Evolutionary conservation across 495 filamentous ascomycete genomes (phyloP).

Genomic region (Penicillium parvum): DNA sequence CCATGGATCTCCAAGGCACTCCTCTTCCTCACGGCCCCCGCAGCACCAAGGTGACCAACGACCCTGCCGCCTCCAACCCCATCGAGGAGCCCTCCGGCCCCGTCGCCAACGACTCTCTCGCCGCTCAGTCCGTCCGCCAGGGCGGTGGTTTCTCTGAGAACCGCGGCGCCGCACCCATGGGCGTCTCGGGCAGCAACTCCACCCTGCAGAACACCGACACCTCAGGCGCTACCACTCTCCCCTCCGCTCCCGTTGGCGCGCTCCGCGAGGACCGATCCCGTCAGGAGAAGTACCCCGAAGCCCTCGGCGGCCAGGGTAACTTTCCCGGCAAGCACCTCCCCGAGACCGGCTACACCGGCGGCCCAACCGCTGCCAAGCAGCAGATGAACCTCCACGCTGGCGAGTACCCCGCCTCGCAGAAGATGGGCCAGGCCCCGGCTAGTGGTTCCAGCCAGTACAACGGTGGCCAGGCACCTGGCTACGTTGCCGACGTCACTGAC

Average conservation of each 20-base stretch:
- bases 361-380: conserved; percentile 38
- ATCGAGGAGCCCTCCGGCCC: conserved; percentile 52
- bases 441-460: conserved; percentile 29
- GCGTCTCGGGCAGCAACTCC: conserved; percentile 42
- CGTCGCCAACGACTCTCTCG: conserved; percentile 59
- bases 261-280: conserved; percentile 44
- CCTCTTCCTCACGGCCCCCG: conserved; percentile 33
- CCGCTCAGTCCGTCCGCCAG: conserved; percentile 52
- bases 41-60: conserved; percentile 49
- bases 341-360: conserved; percentile 39
- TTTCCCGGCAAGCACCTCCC: conserved; percentile 44
- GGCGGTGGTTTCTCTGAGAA: conserved; percentile 53
- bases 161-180: conserved; percentile 45
- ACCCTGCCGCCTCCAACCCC: conserved; percentile 40
- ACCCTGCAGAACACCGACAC: conserved; percentile 56
- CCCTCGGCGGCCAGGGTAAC: conserved; percentile 46
- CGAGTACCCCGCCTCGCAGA: conserved; percentile 17
- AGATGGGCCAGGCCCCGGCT: conserved; percentile 14
- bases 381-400: conserved; percentile 26
- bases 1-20: conserved; percentile 48
- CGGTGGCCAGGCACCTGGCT: conserved; percentile 40
- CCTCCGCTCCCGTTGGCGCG: conserved; percentile 44
- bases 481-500: conserved; percentile 36
- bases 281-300: conserved; percentile 47
- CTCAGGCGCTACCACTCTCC: conserved; percentile 46